Base-by-base conservation (phyloP, 257 asterid species). In the Nicotiana noctiflora region DNA sequence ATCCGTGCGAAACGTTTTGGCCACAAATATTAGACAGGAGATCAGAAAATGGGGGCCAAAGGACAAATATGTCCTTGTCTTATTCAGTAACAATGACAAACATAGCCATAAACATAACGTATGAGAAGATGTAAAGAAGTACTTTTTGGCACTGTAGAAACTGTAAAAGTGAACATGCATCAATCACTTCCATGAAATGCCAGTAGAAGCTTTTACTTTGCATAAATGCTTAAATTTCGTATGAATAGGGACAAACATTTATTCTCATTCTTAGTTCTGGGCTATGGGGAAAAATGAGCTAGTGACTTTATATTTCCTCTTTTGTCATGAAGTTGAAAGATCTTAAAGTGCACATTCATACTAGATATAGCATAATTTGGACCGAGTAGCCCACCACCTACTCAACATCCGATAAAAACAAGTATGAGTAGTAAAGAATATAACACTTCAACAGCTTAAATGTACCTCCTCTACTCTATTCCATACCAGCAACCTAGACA, bases 1-100 rank as follows among this genome's bases (percentile, higher is more conserved):
- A 86, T 78, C 92, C 93, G 88, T 91, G 94, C 98, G 89, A 74
- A 56, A 89, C 93, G 90, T 87, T 87, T 2, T 25, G 49, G 85
- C 64, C 88, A 86, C 89, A 86, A 11, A 53, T 29, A 23, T 7
- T 12, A 13, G 78, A 72, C 78, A 72, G 18, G 78, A 23, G n/a
- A 64, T 80, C 90, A 77, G 57, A 83, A 83, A 81, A 82, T 77
- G 12, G 80, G 93, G 87, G 76, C 67, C 19, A 86, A 85, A 83
- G 87, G 59, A 88, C 94, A 85, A 88, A 82, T 76, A 18, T 81
- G 68, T 59, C 88, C 85, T 85, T 87, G 89, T 87, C 90, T 81
- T 52, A 83, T 83, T 53, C 79, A 5, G 3, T 8, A 14, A 60
- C 11, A 80, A 66, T 86, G 89, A 86, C 92, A 77, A 75, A 46